Evolutionary conservation across 805 yeast genomes (phyloP), one percentile per base, ranked within the genome.

Genomic region (Kockiozyma suomiensis): DNA sequence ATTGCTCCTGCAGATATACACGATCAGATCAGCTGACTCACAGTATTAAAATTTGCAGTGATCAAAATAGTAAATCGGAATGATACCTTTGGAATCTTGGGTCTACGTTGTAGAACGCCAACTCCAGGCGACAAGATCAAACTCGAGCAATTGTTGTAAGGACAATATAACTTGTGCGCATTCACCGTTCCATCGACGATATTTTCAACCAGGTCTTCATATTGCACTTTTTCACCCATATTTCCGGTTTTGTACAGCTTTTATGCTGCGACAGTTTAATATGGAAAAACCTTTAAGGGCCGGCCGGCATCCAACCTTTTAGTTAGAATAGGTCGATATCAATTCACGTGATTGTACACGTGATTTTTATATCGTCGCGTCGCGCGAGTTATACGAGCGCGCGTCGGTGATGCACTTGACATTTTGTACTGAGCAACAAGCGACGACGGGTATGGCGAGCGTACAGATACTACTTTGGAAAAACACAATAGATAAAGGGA

Each of bases 71-170:
- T n/a, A n/a, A n/a, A n/a, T n/a, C n/a, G n/a, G 10, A 48, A 17
- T 13, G 37, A 2, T 13, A 59, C 62, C 58, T 49, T 54, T 28
- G 64, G 60, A 30, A 50, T 45, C n/a, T 21, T 23, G 13, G 50
- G n/a, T 17, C 61, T 46, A 13, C 26, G n/a, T 8, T 35, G 30
- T 37, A 61, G 40, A 15, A 52, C 50, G 2, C 64, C 64, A 17
- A 49, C 51, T 15, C 64, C 64, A 17, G 64, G 58, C 23, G 56
- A 43, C 35, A 61, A 41, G 17, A 61, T 61, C 56, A 61, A 23
- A 19, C 53, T 48, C 23, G 57, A 28, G 50, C 64, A 61, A 35
- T 49, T 53, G 15, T 30, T 15, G 48, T 47, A 56, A 28, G 61
- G 64, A 33, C 64, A 61, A 23, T 53, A 61, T 13, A 61, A 12